phyloP scores from a whole-genome alignment of 495 filamentous ascomycete species.

The Penicillium simplicissimum region DNA sequence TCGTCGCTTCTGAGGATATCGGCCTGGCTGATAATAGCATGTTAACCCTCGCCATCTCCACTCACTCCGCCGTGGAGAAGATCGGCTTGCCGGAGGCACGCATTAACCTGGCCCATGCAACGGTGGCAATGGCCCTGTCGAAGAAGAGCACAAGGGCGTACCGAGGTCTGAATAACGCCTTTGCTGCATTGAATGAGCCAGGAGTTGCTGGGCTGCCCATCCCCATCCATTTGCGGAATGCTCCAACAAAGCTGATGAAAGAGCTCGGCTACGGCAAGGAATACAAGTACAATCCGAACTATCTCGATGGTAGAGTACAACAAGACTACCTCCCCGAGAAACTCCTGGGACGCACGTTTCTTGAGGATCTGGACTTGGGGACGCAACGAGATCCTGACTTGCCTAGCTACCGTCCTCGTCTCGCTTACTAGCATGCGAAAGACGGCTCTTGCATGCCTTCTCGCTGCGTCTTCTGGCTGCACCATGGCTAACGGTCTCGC shows the following conservation, averaged over 20 bases:
- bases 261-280: slow-evolving; percentile 86
- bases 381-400: slow-evolving; percentile 68
- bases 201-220: slow-evolving; percentile 77
- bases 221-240: slow-evolving; percentile 86
- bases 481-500: not conserved
- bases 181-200: slow-evolving; percentile 71
- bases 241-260: slow-evolving; percentile 88
- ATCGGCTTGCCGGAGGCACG: slow-evolving; percentile 93
- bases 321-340: slow-evolving; percentile 88
- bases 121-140: slow-evolving; percentile 78
- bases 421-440: not conserved
- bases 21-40: slow-evolving; percentile 88
- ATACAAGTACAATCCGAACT: slow-evolving; percentile 97
- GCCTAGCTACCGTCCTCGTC: not conserved
- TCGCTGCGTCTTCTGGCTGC: not conserved
- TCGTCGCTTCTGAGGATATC: slow-evolving; percentile 89
- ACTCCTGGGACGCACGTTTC: slow-evolving; percentile 66
- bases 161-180: slow-evolving; percentile 75
- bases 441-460: not conserved
- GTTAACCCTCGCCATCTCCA: slow-evolving; percentile 77
- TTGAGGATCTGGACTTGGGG: slow-evolving; percentile 83
- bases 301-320: slow-evolving; percentile 74
- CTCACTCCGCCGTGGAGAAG: slow-evolving; percentile 82
- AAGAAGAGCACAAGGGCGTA: slow-evolving; percentile 88
- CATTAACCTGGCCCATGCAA: slow-evolving; percentile 86